Evolutionary conservation across 2,329 filamentous ascomycete genomes (phyloP), one percentile per base, ranked within the genome.

Genomic region (Fusarium fracticaudum): DNA sequence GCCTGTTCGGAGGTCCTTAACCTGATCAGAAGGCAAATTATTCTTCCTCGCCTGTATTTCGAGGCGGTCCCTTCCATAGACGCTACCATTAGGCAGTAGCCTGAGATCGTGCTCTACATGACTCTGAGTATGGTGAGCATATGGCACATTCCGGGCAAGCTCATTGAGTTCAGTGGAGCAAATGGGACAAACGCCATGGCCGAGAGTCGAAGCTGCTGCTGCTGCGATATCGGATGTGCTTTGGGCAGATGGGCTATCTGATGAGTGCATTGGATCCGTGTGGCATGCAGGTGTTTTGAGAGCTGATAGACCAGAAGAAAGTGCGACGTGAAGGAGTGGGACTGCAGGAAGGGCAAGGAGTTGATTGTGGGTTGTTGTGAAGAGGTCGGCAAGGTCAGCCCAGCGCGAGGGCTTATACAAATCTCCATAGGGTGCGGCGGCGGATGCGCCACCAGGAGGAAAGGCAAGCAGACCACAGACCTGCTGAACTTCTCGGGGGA

Each of bases 221-320:
- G 78, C 67, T 18, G 76, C 73, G 29, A 76, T 60, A 41, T 85
- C 83, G 2, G 89, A 87, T 9, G 89, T 85, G 29, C 86, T 85
- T 4, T 92, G 93, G 84, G 64, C 60, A 31, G 62, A 58, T 12
- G 59, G 62, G 48, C 45, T 59, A 24, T 60, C 40, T 14, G 60
- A 58, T 13, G 71, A 55, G 26, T 66, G 40, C 17, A 50, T 44
- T 26, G 71, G 64, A 38, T 77, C 60, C 20, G 74, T 43, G 31
- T 98, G 95, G 81, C 96, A 99, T 22, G 94, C 92, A 0, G 96
- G 96, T 2, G 96, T 98, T 83, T 99, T 99, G 75, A 99, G 91
- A 3, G 96, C 95, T 1, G 95, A 98, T 15, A 99, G 89, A 13
- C 96, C 96, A 0, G 95, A 95, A 2, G 93, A 94, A 15, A 99